A percentile compares a stretch with the other conserved stretches of the same genome.
These are phyloP conservation scores for Trichoderma harzianum DNA, from an alignment of 2,329 filamentous ascomycete genomes.

Conservation along the genomic window DNA sequence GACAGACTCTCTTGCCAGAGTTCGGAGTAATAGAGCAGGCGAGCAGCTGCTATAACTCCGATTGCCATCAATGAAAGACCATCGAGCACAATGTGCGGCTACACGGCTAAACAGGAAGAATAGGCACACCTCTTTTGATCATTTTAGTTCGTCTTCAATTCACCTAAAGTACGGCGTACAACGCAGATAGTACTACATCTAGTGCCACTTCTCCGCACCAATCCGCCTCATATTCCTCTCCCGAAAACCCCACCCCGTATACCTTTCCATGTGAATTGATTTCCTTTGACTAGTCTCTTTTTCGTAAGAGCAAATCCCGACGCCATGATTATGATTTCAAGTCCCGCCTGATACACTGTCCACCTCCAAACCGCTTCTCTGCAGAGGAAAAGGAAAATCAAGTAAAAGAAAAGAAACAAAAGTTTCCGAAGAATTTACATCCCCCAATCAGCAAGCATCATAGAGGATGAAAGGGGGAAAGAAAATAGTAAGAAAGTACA, in stretches of 20 bases:
- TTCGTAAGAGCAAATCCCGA: constrained; percentile 19
- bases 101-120: background rate
- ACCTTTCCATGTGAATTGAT: constrained; percentile 4
- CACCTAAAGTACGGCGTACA: background rate
- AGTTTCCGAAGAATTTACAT: background rate
- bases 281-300: background rate
- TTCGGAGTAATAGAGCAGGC: background rate
- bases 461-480: constrained; percentile 9
- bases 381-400: background rate
- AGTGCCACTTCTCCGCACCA: background rate
- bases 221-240: background rate
- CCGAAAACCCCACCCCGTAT: background rate
- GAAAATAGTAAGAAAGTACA: constrained; percentile 15
- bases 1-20: background rate
- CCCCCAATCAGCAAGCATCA: background rate
- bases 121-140: background rate
- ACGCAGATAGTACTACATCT: background rate
- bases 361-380: constrained; percentile 20
- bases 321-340: constrained; percentile 29
- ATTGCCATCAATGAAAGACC: background rate
- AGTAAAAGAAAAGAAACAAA: background rate
- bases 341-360: constrained; percentile 32
- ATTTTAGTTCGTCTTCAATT: background rate
- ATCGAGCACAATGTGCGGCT: background rate
- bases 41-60: background rate